A percentile compares a stretch with the other conserved stretches of the same genome.
Evolutionary conservation across 805 yeast species (phyloP).

Genomic region (Kluyveromyces aestuarii): DNA sequence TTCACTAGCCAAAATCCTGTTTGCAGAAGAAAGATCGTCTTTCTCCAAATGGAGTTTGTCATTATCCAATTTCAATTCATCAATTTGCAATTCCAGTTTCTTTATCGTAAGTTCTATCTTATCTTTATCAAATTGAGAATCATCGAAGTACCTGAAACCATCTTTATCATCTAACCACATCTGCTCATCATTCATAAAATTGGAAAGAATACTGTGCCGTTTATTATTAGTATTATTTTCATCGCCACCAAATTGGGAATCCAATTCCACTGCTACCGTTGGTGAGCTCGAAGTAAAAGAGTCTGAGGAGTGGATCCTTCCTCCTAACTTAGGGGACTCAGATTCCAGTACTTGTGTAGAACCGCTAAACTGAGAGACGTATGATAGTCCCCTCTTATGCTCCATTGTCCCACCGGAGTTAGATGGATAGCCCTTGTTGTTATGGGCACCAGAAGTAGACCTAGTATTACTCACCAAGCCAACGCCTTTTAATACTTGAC

Average conservation of each 20-base stretch:
- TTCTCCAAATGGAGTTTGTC: constrained; percentile 15
- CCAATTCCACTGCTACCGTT: neutral
- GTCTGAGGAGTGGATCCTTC: constrained; percentile 1
- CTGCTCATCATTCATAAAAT: constrained; percentile 3
- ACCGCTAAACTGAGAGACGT: constrained; percentile 2
- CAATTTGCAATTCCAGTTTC: constrained; percentile 25
- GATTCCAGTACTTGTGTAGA: neutral
- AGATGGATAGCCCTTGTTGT: neutral
- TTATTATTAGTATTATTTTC: constrained; percentile 4
- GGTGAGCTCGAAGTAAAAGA: constrained; percentile 1
- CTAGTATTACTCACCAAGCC: neutral
- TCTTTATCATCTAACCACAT: constrained; percentile 2
- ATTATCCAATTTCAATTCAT: constrained; percentile 26
- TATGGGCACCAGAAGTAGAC: neutral
- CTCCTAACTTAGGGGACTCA: neutral
- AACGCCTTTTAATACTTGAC: neutral
- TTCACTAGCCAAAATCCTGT: neutral
- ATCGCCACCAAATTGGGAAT: neutral
- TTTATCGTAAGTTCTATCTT: constrained; percentile 22
- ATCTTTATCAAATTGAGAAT: neutral
- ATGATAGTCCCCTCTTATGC: constrained; percentile 6
- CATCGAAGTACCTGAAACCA: neutral
- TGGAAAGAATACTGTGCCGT: constrained; percentile 18
- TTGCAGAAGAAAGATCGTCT: constrained; percentile 1
- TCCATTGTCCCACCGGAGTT: neutral